Base-by-base conservation (phyloP, 2,329 filamentous ascomycete species). In the Xylaria multiplex region DNA sequence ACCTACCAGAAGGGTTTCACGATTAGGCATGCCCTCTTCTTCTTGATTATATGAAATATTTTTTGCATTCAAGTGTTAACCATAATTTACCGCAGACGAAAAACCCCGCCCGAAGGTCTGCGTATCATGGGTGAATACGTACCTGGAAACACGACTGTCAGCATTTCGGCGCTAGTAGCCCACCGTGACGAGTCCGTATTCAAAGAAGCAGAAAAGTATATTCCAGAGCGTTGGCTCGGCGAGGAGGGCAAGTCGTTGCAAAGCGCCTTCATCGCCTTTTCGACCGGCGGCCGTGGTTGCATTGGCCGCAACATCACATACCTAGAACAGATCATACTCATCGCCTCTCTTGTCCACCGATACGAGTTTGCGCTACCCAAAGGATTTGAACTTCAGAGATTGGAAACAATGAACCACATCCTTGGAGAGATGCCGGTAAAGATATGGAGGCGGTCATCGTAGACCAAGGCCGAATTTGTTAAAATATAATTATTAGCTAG, bases 221-320 rank as follows among this genome's bases (percentile, higher is more conserved):
- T 46, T 9, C 42, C 50, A 1, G 59, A 62, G 43, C 32, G 59
- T 16, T 62, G 52, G 59, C 42, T 62, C 11, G 59, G 59, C 14
- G 59, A 62, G 42, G 40, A 56, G 19, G 50, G 59, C 30, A 55
- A 62, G 50, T 55, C 59, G 32, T 40, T 56, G 14, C 59, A 56
- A 22, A 62, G 59, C 22, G 46, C 27, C 4, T 61, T 61, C 27
- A 46, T 61, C 42, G 46, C 52, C 6, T 62, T 62, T 9, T 62
- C 59, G 4, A 40, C 52, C 11, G 59, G 59, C 7, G 42, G 30
- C 4, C 50, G 59, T 13, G 50, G 59, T 30, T 62, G 59, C 13
- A 55, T 62, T 22, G 50, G 59, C 42, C 59, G 59, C 11, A 62
- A 62, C 19, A 61, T 61, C 11, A 54, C 59, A 16, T 61, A 61